Percentiles rank a stretch among this genome's conserved stretches.
These are phyloP conservation scores for Rhipidocladum racemiflorum DNA, from an alignment of 176 grass and related monocot species.

Conservation along the genomic window DNA sequence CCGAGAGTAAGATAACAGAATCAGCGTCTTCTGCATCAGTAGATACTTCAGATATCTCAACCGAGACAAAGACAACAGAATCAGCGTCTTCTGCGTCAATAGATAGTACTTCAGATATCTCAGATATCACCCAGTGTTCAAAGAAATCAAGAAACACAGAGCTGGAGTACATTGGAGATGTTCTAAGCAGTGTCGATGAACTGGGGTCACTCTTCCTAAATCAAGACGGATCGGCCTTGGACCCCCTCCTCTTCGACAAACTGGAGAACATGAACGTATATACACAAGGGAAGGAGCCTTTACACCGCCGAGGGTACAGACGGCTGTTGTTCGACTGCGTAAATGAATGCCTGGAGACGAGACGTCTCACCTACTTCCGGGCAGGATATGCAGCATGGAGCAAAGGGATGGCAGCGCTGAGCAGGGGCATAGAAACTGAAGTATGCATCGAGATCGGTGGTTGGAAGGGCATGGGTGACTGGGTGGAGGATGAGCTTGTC, in stretches of 20 bases:
- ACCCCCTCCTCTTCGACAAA: conserved; percentile 46
- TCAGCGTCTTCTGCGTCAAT: conserved; percentile 46
- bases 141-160: conserved; percentile 36
- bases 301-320: conserved; percentile 31
- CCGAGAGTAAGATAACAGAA: conserved; percentile 44
- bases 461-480: conserved; percentile 66
- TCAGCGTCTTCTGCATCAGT: conserved; percentile 46
- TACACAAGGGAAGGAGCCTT: conserved; percentile 29
- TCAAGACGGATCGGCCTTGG: conserved; percentile 31
- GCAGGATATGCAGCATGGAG: conserved; percentile 74
- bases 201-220: conserved; percentile 26
- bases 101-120: conserved; percentile 41
- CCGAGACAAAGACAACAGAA: conserved; percentile 44
- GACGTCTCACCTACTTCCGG: conserved; percentile 50
- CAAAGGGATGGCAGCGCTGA: conserved; percentile 48
- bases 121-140: conserved; percentile 36
- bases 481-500: conserved; percentile 68
- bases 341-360: conserved; percentile 62
- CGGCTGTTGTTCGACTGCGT: conserved; percentile 57
- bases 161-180: conserved; percentile 54
- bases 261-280: conserved; percentile 37
- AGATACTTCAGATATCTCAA: conserved; percentile 39
- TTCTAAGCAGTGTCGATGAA: conserved; percentile 40
- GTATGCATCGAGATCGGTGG: conserved; percentile 51
- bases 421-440: conserved; percentile 32